Evolutionary conservation across 345 rosid species (phyloP).

Genomic region (Hibiscus trionum): DNA sequence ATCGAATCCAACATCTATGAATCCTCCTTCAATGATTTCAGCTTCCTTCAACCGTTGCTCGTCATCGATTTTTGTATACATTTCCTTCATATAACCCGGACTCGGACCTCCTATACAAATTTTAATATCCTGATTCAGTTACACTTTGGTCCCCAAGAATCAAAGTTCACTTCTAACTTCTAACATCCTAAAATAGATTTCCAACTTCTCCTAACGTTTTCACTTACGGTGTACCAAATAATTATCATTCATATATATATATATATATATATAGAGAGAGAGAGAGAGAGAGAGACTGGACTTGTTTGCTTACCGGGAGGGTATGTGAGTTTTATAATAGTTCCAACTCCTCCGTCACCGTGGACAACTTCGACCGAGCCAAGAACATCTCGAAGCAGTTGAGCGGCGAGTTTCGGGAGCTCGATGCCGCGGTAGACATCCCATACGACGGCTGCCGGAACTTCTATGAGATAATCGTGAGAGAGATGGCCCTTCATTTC

Average conservation of each 20-base stretch:
- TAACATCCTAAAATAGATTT: too few species aligned
- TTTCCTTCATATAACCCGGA: conserved; percentile 24
- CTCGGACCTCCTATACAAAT: conserved; percentile 20
- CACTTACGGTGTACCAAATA: too few species aligned
- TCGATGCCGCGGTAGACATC: neutral
- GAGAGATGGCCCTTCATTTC: neutral
- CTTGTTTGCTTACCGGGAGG: neutral
- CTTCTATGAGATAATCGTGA: neutral
- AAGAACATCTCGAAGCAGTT: neutral
- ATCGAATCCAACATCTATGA: conserved; percentile 21
- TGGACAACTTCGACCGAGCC: neutral
- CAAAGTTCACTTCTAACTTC: too few species aligned
- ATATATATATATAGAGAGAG: too few species aligned
- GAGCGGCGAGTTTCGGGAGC: neutral
- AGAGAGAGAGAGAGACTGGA: too few species aligned
- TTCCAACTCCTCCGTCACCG: neutral
- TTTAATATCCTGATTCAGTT: too few species aligned
- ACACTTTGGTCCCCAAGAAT: too few species aligned
- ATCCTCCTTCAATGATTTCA: conserved; percentile 28
- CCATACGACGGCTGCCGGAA: neutral
- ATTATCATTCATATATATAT: too few species aligned
- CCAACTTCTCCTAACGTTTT: too few species aligned
- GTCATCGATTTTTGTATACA: conserved; percentile 18
- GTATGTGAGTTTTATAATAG: neutral
- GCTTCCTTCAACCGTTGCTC: conserved; percentile 28